Base-by-base conservation (phyloP, 108 stramenopile genomes). In the Stephanodiscus minutulus region DNA sequence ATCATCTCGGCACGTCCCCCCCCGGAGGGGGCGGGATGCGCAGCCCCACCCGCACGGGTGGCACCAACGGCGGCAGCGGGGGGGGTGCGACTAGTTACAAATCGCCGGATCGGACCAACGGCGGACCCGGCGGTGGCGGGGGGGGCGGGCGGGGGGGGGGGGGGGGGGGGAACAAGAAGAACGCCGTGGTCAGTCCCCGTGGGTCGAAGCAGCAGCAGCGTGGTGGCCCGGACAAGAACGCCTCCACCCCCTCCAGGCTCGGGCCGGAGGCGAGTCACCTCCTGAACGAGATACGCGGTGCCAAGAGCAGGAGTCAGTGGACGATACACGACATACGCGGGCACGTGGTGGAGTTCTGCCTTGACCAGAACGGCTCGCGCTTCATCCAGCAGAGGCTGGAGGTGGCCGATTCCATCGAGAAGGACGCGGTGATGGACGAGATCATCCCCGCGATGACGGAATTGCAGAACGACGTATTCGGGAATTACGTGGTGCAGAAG, bases 401-500 rank as follows among this genome's bases (percentile, higher is more conserved):
- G 72, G 82, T 95, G 35, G 91, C 89, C 11, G 92, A 88, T 55
- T 87, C 68, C 25, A 75, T 66, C 29, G 95, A 95, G 60, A 83
- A 91, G 64, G 71, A 96, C 56, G 86, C 96, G 57, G 89, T 93
- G 15, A 76, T 91, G 77, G 66, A 79, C 10, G 98, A 97, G 68
- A 84, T 97, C 20, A 76, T 96, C n/a, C 92, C 92, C 12, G 79
- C 82, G 5, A 85, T 95, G 2, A 69, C 82, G 22, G 65, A 74
- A 21, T 72, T 96, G 29, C 84, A 88, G 29, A 93, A 92, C 59
- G 96, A 96, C 74, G 93, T 96, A 4, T 96, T 96, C 77, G 96
- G 96, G 25, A 96, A 96, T 60, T 96, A 99, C 58, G 98, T 99
- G 35, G 93, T 99, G 20, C 98, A 99, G 68, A 99, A 98, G 70